Evolutionary conservation across 1,139 yeast species (phyloP), one percentile per base, ranked within the genome.

Genomic region (Pichia sp.): DNA sequence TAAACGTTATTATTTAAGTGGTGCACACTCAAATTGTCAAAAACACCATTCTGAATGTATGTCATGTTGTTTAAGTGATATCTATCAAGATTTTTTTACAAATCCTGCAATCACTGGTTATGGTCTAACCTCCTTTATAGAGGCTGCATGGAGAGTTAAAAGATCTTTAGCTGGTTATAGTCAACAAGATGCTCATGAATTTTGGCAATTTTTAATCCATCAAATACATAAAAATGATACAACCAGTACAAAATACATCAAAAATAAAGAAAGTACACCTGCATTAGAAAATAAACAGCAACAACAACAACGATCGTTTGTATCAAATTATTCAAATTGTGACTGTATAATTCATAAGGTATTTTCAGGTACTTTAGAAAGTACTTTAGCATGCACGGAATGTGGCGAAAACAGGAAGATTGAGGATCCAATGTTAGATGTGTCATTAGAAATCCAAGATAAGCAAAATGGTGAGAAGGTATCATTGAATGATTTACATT

Each of bases 111-210:
- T 73, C 16, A 73, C 76, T 19, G 93, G 94, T 0, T 83, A 68
- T 60, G 95, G 95, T 0, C 79, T 86, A 49, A 78, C 87, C 1
- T 72, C 80, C 39, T 64, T 89, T 35, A 66, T 89, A 41, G 73
- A 76, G 31, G 83, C 95, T 11, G 82, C 95, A 1, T 87, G 95
- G 95, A 78, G 76, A 54, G 79, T 82, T 43, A 84, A 86, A 54
- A 75, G 81, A 51, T 76, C 88, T 21, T 72, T 91, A 45, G 95
- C 96, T 0, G 98, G 98, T 1, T 88, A 88, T 50, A 84, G 91
- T 37, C 96, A 91, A 62, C 98, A 91, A 62, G 98, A 91, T 61
- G 97, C 98, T 0, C 98, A 91, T 62, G 98, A 91, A 61, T 91
- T 89, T 61, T 80, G 95, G 81, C 96, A 91, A 59, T 88, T 89